These are phyloP conservation scores for Cyberlindnera saturnus DNA, from an alignment of 805 yeast species.

Conservation along the genomic window DNA sequence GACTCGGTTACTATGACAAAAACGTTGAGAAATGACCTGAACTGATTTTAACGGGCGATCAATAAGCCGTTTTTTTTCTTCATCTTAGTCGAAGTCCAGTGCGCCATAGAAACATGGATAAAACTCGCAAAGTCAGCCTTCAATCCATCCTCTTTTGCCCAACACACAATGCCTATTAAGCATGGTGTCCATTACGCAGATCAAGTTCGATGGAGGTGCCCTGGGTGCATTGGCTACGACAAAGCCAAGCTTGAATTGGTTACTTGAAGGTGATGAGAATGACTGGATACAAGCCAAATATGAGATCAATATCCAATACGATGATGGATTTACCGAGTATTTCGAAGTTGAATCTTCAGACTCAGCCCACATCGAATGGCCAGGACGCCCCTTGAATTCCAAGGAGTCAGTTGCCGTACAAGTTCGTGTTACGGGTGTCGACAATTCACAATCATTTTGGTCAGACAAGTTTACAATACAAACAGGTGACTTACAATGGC, in stretches of 20 bases:
- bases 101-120: no score
- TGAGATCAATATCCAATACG: conserved; percentile 3
- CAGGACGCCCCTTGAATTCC: no score
- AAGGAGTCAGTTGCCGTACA: no score
- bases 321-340: conserved; percentile 2
- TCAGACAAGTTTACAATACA: no score
- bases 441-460: no score
- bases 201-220: conserved; percentile 10
- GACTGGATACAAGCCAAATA: conserved; percentile 9
- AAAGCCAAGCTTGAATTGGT: conserved; percentile 9
- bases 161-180: neutral
- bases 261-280: conserved; percentile 8
- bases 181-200: conserved; percentile 6
- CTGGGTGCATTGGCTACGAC: conserved; percentile 7
- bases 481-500: conserved; percentile 8
- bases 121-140: neutral
- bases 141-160: neutral
- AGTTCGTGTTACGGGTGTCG: no score
- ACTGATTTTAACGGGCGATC: no score
- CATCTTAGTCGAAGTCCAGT: no score
- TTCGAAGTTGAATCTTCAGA: conserved; percentile 8
- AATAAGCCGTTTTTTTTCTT: no score
- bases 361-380: no score
- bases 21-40: no score
- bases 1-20: no score